Evolutionary conservation across 352 stramenopile genomes (phyloP).

Genomic region (Phytophthora syringae): DNA sequence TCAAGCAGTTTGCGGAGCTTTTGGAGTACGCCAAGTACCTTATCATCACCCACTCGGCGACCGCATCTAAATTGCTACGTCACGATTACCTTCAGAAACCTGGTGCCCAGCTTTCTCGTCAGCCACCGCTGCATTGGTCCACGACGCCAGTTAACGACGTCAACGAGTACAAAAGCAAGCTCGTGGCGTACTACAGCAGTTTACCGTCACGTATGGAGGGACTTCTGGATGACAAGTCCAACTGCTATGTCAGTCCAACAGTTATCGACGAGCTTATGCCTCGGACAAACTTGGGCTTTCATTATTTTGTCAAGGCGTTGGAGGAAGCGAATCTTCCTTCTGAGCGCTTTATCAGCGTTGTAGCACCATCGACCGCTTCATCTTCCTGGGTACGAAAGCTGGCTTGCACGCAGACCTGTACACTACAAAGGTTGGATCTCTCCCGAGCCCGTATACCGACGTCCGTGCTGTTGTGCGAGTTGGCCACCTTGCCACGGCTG

Average conservation of each 20-base stretch:
- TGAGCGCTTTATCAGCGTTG: constrained; percentile 74
- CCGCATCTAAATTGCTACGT: constrained; percentile 49
- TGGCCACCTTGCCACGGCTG: constrained; percentile 57
- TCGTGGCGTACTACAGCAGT: constrained; percentile 47
- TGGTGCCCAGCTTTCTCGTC: constrained; percentile 16
- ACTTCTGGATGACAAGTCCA: constrained; percentile 23
- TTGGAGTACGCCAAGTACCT: constrained; percentile 77
- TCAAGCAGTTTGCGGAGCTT: constrained; percentile 56
- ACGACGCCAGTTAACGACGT: constrained; percentile 33
- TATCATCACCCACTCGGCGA: constrained; percentile 43
- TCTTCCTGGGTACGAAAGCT: constrained; percentile 75
- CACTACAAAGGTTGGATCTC: constrained; percentile 72
- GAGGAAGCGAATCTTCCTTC: constrained; percentile 49
- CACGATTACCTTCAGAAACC: constrained; percentile 57
- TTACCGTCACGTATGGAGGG: constrained; percentile 25
- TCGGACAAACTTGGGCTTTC: constrained; percentile 45
- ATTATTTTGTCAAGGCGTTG: constrained; percentile 58
- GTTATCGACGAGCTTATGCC: constrained; percentile 46
- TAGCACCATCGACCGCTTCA: constrained; percentile 51
- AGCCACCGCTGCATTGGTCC: constrained; percentile 14
- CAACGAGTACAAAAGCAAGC: constrained; percentile 47
- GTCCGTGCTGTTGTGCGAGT: constrained; percentile 68
- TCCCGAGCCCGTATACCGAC: constrained; percentile 58
- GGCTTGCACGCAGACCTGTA: constrained; percentile 53
- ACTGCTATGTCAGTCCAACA: constrained; percentile 4